Conservation (phyloP, 1,139 yeast genomes). For the Pichia sp. region DNA sequence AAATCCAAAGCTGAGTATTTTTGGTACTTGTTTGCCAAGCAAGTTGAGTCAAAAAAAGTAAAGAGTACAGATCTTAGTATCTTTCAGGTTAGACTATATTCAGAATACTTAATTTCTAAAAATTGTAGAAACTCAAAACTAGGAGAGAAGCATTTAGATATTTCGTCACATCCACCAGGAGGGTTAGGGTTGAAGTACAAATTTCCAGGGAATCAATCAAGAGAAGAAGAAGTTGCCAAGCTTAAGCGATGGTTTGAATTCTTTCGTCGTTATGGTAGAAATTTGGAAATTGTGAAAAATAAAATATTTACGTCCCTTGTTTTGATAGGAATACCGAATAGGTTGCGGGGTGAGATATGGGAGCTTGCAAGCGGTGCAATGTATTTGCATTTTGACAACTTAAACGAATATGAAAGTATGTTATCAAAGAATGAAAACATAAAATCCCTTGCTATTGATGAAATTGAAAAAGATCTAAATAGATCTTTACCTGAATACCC, state of each 20-base stretch:
- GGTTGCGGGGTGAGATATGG: slow-evolving; percentile 94
- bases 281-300: slow-evolving; percentile 65
- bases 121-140: slow-evolving; percentile 35
- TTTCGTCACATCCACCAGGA: slow-evolving; percentile 53
- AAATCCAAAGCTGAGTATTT: slow-evolving; percentile 76
- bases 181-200: slow-evolving; percentile 79
- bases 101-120: slow-evolving; percentile 71
- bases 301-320: slow-evolving; percentile 73
- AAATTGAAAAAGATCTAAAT: slow-evolving; percentile 91
- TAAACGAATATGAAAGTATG: slow-evolving; percentile 50
- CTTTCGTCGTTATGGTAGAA: slow-evolving; percentile 76
- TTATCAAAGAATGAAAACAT: slow-evolving; percentile 56
- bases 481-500: slow-evolving; percentile 93
- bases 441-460: slow-evolving; percentile 81
- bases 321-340: slow-evolving; percentile 78
- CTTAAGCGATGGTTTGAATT: slow-evolving; percentile 88
- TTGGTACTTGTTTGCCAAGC: slow-evolving; percentile 25
- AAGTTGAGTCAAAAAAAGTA: slow-evolving; percentile 1
- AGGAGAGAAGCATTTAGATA: slow-evolving; percentile 30
- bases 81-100: slow-evolving; percentile 68
- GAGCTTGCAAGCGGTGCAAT: slow-evolving; percentile 86
- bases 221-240: slow-evolving; percentile 23
- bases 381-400: slow-evolving; percentile 59
- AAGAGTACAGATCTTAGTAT: slow-evolving; percentile 54
- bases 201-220: slow-evolving; percentile 84